phyloP scores from a whole-genome alignment of 176 grass and related monocot genomes.

The Hsuehochloa calcarea region DNA sequence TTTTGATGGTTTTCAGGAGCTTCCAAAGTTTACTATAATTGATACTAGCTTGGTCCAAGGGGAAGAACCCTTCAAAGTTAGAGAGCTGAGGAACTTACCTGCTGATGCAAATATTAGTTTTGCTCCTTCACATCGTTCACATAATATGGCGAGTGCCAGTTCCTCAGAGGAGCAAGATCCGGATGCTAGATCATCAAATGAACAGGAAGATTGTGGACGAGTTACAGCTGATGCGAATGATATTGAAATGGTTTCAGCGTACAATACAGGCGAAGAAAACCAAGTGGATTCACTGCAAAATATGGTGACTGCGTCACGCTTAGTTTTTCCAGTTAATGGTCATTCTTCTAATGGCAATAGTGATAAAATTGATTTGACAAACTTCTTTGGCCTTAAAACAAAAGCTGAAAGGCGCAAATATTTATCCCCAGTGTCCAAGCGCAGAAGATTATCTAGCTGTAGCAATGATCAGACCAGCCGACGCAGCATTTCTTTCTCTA shows the following conservation, averaged over 20 bases:
- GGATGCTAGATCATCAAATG: constrained; percentile 44
- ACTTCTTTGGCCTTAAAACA: constrained; percentile 41
- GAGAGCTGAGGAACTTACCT: constrained; percentile 75
- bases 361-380: constrained; percentile 27
- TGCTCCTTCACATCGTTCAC: constrained; percentile 28
- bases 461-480: constrained; percentile 54
- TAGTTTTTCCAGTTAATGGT: constrained; percentile 34
- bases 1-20: constrained; percentile 50
- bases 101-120: constrained; percentile 47
- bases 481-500: constrained; percentile 36
- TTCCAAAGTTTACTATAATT: constrained; percentile 84
- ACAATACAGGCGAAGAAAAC: constrained; percentile 1
- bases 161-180: constrained; percentile 56
- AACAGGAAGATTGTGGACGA: constrained; percentile 25
- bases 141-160: constrained; percentile 42
- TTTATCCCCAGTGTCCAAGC: constrained; percentile 75
- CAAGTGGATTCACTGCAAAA: constrained; percentile 18
- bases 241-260: constrained; percentile 27
- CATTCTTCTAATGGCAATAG: constrained; percentile 30
- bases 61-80: constrained; percentile 57
- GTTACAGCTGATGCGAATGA: constrained; percentile 30
- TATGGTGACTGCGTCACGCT: constrained; percentile 9
- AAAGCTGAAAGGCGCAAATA: constrained; percentile 55
- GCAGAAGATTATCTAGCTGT: constrained; percentile 68
- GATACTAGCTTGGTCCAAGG: constrained; percentile 82